phyloP scores from a whole-genome alignment of 2,329 filamentous ascomycete genomes.

The Pseudocercospora pini-densiflorae region DNA sequence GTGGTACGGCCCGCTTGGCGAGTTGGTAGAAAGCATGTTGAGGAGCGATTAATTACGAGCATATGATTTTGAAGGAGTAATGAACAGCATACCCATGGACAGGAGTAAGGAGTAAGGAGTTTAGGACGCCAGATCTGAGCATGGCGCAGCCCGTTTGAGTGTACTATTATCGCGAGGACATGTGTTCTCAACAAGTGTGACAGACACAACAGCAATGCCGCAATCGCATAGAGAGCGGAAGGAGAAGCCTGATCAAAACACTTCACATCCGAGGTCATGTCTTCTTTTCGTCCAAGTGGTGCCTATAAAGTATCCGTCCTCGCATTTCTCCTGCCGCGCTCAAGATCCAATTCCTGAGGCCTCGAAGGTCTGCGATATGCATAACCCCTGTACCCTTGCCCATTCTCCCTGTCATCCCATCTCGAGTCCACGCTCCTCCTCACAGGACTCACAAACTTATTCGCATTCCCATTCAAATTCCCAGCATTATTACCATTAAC shows the following conservation, averaged over 20 bases:
- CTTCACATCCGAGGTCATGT: neutral
- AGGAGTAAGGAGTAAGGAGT: constrained; percentile 3
- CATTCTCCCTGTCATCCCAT: constrained; percentile 2
- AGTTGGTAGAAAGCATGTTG: constrained; percentile 97
- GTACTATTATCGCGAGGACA: neutral
- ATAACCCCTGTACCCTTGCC: neutral
- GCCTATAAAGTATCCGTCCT: constrained; percentile 13
- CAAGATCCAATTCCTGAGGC: constrained; percentile 17
- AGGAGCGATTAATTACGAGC: constrained; percentile 70
- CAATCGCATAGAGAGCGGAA: neutral
- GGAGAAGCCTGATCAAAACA: neutral
- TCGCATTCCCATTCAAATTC: constrained; percentile 17
- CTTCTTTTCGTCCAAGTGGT: neutral
- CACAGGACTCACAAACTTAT: constrained; percentile 19
- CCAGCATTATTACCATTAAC: constrained; percentile 13
- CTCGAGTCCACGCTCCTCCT: constrained; percentile 19
- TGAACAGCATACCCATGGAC: constrained; percentile 5
- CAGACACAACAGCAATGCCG: neutral
- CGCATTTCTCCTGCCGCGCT: constrained; percentile 21
- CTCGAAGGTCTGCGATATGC: constrained; percentile 9
- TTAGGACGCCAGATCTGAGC: neutral
- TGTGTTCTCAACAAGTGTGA: neutral
- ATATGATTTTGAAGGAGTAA: constrained; percentile 6
- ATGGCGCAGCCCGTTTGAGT: neutral
- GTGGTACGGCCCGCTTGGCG: constrained; percentile 94